These are phyloP conservation scores for Cordyceps militaris DNA, from an alignment of 2,329 filamentous ascomycete species.

Conservation along the genomic window DNA sequence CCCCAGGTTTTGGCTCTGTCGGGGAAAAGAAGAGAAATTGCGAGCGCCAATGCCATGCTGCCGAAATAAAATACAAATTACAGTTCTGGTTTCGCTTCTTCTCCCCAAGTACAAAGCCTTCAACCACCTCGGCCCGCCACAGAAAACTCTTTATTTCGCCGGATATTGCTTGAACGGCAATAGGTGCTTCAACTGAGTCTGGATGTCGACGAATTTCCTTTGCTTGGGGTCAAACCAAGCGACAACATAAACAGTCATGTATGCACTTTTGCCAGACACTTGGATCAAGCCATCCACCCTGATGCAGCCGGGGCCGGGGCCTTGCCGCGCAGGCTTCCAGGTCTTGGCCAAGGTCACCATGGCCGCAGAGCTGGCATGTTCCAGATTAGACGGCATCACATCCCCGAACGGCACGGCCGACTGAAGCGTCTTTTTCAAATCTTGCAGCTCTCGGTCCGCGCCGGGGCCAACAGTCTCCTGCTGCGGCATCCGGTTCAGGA, in stretches of 20 bases:
- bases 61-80: slow-evolving; percentile 6
- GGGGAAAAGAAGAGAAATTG: not conserved
- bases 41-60: slow-evolving; percentile 9
- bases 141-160: not conserved
- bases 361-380: slow-evolving; percentile 15
- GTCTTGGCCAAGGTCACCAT: slow-evolving; percentile 33
- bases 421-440: slow-evolving; percentile 4
- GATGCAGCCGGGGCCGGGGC: slow-evolving; percentile 45
- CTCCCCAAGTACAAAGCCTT: not conserved
- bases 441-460: not conserved
- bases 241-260: slow-evolving; percentile 43
- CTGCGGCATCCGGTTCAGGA: slow-evolving; percentile 24
- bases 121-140: not conserved
- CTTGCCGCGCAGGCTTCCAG: slow-evolving; percentile 37
- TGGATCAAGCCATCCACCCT: slow-evolving; percentile 49
- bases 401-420: not conserved
- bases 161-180: slow-evolving; percentile 34
- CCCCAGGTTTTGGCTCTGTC: too few species aligned
- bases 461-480: slow-evolving; percentile 10
- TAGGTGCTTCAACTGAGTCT: slow-evolving; percentile 37
- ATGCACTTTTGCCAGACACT: slow-evolving; percentile 38
- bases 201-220: slow-evolving; percentile 34
- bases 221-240: slow-evolving; percentile 52
- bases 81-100: not conserved
- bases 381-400: not conserved